Evolutionary conservation across 345 rosid genomes (phyloP).

Genomic region (Aquilaria malaccensis): DNA sequence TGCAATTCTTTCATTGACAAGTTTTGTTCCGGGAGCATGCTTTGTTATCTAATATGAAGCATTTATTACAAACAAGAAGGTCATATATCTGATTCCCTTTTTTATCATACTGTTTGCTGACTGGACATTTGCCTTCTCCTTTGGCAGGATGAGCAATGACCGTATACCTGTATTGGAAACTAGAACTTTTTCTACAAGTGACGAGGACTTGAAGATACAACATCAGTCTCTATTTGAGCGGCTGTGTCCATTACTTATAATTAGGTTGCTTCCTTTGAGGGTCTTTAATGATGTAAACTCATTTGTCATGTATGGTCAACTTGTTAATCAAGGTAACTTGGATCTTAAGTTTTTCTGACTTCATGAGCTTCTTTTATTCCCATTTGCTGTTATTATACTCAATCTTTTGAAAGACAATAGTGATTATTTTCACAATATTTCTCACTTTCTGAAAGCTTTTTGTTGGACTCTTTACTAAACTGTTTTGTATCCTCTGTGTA

Average conservation of each 20-base stretch:
- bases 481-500: too few relatives aligned
- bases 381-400: neutral
- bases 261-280: constrained; percentile 78
- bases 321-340: constrained; percentile 25
- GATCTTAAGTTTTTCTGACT: constrained; percentile 32
- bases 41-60: too few relatives aligned
- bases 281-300: constrained; percentile 55
- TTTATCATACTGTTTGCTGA: neutral
- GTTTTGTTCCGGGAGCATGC: too few relatives aligned
- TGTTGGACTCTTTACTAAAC: too few relatives aligned
- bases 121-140: constrained; percentile 4
- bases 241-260: constrained; percentile 80
- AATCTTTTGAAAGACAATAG: neutral
- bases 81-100: neutral
- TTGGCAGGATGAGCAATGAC: constrained; percentile 31
- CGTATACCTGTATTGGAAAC: constrained; percentile 29
- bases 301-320: constrained; percentile 49
- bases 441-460: too few relatives aligned
- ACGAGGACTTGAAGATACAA: constrained; percentile 29
- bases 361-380: constrained; percentile 8
- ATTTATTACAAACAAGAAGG: neutral
- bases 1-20: too few relatives aligned
- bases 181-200: constrained; percentile 18
- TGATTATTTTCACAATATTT: neutral
- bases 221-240: constrained; percentile 58